These are phyloP conservation scores for Nakazawaea laoshanensis DNA, from an alignment of 805 yeast genomes.

Conservation along the genomic window DNA sequence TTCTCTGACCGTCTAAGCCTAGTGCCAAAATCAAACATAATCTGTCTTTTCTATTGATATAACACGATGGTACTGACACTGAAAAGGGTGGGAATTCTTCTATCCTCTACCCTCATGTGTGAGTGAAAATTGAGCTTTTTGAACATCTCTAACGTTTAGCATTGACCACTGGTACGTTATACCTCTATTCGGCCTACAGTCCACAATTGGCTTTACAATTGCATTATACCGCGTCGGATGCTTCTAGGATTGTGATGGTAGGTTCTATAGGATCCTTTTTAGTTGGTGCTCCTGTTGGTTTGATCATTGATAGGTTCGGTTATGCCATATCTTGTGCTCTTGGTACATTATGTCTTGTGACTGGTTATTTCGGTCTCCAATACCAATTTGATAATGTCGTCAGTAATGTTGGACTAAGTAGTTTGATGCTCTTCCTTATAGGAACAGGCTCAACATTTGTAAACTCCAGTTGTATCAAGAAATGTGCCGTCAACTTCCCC, in stretches of 20 bases:
- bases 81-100: constrained; percentile 14
- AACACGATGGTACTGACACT: constrained; percentile 3
- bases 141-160: constrained; percentile 22
- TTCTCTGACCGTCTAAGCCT: too few relatives aligned
- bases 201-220: constrained; percentile 63
- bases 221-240: constrained; percentile 49
- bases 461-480: constrained; percentile 58
- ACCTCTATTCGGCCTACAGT: constrained; percentile 68
- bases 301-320: constrained; percentile 54
- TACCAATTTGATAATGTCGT: constrained; percentile 35
- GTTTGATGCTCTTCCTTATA: constrained; percentile 41
- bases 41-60: too few relatives aligned
- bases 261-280: constrained; percentile 61
- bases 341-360: constrained; percentile 40
- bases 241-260: constrained; percentile 55
- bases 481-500: constrained; percentile 67
- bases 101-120: constrained; percentile 16
- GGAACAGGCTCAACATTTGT: constrained; percentile 66
- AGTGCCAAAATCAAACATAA: too few relatives aligned
- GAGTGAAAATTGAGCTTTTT: constrained; percentile 2
- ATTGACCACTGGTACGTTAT: constrained; percentile 64
- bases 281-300: constrained; percentile 63
- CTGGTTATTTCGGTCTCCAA: constrained; percentile 51
- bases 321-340: constrained; percentile 41
- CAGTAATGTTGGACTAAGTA: constrained; percentile 31